Evolutionary conservation across 2,329 filamentous ascomycete species (phyloP).

Genomic region (Colletotrichum falcatum): DNA sequence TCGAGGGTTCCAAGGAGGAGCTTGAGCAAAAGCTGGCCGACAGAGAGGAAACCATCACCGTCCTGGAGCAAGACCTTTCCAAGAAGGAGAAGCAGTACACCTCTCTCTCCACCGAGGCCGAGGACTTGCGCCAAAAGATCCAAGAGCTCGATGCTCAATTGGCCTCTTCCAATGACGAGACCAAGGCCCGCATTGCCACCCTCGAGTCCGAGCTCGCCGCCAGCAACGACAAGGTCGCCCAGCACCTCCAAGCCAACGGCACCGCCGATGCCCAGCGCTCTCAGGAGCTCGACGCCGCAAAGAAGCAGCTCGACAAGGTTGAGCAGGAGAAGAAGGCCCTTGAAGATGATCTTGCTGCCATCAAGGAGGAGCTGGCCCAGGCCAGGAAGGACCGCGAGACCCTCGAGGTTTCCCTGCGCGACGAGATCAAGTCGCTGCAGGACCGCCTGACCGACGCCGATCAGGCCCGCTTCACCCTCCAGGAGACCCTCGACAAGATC

Average conservation of each 20-base stretch:
- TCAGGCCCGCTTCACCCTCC: slow-evolving; percentile 49
- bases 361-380: slow-evolving; percentile 51
- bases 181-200: slow-evolving; percentile 49
- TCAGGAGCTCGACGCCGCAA: slow-evolving; percentile 42
- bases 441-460: slow-evolving; percentile 50
- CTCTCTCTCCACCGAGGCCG: slow-evolving; percentile 51
- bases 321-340: slow-evolving; percentile 48
- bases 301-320: slow-evolving; percentile 44
- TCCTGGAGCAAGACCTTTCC: slow-evolving; percentile 50
- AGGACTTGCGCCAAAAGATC: slow-evolving; percentile 54
- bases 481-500: slow-evolving; percentile 47
- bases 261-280: slow-evolving; percentile 43
- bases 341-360: slow-evolving; percentile 49
- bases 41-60: slow-evolving; percentile 51
- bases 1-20: slow-evolving; percentile 48
- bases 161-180: slow-evolving; percentile 49
- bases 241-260: slow-evolving; percentile 47
- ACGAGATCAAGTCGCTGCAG: slow-evolving; percentile 50
- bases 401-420: slow-evolving; percentile 48
- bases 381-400: slow-evolving; percentile 51
- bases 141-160: slow-evolving; percentile 50
- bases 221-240: slow-evolving; percentile 41
- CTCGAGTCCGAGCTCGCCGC: slow-evolving; percentile 52
- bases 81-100: slow-evolving; percentile 55
- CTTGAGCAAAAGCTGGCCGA: slow-evolving; percentile 56